Conservation (phyloP, 2,329 filamentous ascomycete genomes). For the Lachnellula cervina region DNA sequence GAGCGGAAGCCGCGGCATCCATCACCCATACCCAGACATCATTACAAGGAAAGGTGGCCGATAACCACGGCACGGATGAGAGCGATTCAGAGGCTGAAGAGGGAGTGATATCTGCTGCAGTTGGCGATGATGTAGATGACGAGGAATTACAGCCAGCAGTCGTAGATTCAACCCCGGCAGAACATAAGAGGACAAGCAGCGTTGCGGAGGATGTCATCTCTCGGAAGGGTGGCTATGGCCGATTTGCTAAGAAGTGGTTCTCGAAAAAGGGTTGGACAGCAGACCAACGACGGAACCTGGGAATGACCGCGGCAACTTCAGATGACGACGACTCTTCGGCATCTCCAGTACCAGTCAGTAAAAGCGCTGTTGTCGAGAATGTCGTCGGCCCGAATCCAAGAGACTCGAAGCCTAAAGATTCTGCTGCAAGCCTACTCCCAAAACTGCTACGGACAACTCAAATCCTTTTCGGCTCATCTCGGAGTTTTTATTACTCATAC, state of each 20-base stretch:
- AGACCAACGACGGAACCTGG: conserved; percentile 64
- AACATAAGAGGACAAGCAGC: conserved; percentile 44
- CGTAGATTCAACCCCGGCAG: not conserved
- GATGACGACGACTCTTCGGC: conserved; percentile 22
- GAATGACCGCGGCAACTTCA: conserved; percentile 50
- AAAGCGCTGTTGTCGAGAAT: not conserved
- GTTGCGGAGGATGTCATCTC: conserved; percentile 87
- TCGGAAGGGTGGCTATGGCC: conserved; percentile 75
- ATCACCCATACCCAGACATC: conserved; percentile 57
- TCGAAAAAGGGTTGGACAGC: conserved; percentile 76
- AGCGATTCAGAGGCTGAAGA: conserved; percentile 45
- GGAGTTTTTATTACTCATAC: conserved; percentile 93
- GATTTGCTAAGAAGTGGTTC: conserved; percentile 90
- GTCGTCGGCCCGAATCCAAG: conserved; percentile 5
- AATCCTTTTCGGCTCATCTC: conserved; percentile 74
- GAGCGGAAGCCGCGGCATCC: conserved; percentile 66
- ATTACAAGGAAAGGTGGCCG: conserved; percentile 35
- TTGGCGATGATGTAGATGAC: conserved; percentile 42
- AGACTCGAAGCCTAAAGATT: conserved; percentile 10
- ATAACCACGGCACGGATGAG: conserved; percentile 25
- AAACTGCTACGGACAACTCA: conserved; percentile 81
- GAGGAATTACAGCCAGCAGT: conserved; percentile 16
- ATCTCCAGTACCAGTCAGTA: conserved; percentile 6
- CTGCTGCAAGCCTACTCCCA: conserved; percentile 54
- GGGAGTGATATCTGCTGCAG: conserved; percentile 30